Evolutionary conservation across 306 rosid genomes (phyloP).

Genomic region (Glycine tomentella): DNA sequence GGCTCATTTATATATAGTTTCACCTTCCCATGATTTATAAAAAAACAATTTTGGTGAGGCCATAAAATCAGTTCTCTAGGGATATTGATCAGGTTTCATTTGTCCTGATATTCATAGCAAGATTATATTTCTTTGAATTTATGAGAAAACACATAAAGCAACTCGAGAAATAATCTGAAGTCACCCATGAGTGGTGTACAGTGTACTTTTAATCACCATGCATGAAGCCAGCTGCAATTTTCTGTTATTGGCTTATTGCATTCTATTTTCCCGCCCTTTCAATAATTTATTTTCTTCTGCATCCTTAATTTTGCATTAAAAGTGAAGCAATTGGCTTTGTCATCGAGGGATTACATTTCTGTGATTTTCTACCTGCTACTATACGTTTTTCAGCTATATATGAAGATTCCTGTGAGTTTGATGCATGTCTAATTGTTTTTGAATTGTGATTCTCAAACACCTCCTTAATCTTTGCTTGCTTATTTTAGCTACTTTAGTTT

Average conservation of each 20-base stretch:
- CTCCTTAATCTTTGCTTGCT: constrained; percentile 13
- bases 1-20: no score
- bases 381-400: no score
- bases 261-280: background rate
- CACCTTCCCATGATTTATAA: background rate
- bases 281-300: background rate
- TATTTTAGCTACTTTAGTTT: background rate
- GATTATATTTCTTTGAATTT: background rate
- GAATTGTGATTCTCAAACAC: background rate
- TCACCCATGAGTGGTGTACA: constrained; percentile 1
- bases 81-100: background rate
- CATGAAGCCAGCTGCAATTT: background rate
- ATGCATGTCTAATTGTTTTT: background rate
- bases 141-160: constrained; percentile 3
- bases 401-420: constrained; percentile 15
- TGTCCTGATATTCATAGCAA: background rate
- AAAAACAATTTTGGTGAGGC: background rate
- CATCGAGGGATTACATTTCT: background rate
- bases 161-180: background rate
- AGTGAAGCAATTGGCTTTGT: constrained; percentile 14
- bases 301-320: constrained; percentile 9
- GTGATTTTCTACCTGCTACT: no score
- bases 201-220: background rate
- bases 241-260: background rate
- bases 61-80: background rate